Evolutionary conservation across 352 stramenopile species (phyloP), one percentile per base, ranked within the genome.

Genomic region (Phytophthora pisi): DNA sequence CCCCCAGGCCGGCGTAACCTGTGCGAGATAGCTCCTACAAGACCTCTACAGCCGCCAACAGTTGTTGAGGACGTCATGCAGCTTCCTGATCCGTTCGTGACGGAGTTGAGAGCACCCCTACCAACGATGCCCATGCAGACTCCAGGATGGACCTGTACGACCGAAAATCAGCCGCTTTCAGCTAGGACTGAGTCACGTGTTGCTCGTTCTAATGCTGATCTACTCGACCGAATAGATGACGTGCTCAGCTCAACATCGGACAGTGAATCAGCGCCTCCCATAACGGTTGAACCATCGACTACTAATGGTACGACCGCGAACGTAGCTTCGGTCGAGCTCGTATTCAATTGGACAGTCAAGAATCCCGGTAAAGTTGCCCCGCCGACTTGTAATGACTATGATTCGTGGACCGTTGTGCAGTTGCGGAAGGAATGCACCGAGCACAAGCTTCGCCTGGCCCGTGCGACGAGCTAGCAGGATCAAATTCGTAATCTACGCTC

Each of bases 241-340:
- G 45, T 51, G 13, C 45, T 51, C 45, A 51, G 45, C n/a, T 51
- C 45, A 51, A 34, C 45, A 51, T 51, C 18, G 45, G 45, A 30
- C 45, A 51, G 2, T 3, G 45, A 51, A 51, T 51, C 18, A 15
- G 45, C 18, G 45, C 23, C 45, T 51, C 5, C 45, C 18, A 51
- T 51, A 30, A 31, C 45, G 45, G 45, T 51, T 51, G 45, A 31
- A 51, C 18, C 45, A 51, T 30, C 45, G 7, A 51, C 18, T 46
- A 46, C 15, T 46, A 46, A n/a, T 20, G 40, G 10, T 23, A 20
- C 40, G 3, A 46, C 40, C 15, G 45, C 16, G 45, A 28, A 30
- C 13, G 45, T 51, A 51, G 45, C 23, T 46, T 9, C 1, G 15
- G 15, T 20, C 40, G 40, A 46, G 40, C 40, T 15, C 40, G 15